phyloP scores from a whole-genome alignment of 352 stramenopile genomes.

The Globisporangium abappressorium region DNA sequence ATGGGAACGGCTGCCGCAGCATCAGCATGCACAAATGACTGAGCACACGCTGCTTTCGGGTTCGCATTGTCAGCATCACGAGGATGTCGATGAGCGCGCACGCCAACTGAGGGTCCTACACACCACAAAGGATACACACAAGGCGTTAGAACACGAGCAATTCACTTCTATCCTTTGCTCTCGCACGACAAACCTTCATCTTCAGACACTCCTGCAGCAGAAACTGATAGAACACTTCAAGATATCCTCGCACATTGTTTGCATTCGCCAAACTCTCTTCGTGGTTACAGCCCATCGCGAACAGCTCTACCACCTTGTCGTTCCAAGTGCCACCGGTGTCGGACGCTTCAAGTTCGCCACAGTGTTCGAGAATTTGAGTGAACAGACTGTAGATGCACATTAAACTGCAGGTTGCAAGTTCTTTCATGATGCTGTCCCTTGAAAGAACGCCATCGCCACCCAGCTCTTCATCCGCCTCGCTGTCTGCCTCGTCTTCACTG shows the following conservation, averaged over 20 bases:
- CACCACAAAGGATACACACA: conserved; percentile 1
- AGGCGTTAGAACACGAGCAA: neutral
- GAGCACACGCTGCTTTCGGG: conserved; percentile 35
- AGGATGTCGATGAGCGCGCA: conserved; percentile 43
- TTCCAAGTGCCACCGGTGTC: neutral
- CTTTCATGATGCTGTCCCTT: neutral
- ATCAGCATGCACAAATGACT: conserved; percentile 55
- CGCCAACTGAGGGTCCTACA: conserved; percentile 45
- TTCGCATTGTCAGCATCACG: conserved; percentile 36
- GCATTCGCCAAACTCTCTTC: conserved; percentile 12
- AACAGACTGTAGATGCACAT: conserved; percentile 41
- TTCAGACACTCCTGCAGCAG: conserved; percentile 44
- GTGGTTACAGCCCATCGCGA: conserved; percentile 26
- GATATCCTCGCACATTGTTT: conserved; percentile 8
- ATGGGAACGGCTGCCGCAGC: conserved; percentile 57
- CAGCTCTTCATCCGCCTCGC: conserved; percentile 11
- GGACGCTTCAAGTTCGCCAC: conserved; percentile 6
- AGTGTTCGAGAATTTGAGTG: conserved; percentile 34
- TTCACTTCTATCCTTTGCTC: neutral
- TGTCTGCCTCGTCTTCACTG: conserved; percentile 11
- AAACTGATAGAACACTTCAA: conserved; percentile 45
- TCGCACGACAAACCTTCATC: conserved; percentile 28
- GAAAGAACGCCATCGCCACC: neutral
- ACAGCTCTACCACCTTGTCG: conserved; percentile 31
- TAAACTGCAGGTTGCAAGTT: conserved; percentile 23